phyloP scores from a whole-genome alignment of 331 rosid species.

The Phaseolus coccineus region DNA sequence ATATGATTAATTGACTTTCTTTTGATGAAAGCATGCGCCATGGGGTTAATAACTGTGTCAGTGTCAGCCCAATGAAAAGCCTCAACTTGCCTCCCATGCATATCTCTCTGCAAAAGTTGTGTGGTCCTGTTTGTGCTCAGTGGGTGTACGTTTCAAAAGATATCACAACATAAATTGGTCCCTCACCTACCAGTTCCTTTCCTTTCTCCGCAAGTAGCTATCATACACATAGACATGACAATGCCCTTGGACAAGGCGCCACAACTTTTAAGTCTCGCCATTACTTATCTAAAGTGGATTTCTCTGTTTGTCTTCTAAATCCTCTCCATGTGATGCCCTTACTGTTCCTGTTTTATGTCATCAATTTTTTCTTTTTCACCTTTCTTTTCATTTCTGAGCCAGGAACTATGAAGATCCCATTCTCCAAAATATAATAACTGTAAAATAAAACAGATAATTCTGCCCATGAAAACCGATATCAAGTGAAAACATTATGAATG shows the following conservation, averaged over 20 bases:
- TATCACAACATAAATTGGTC: slow-evolving; percentile 58
- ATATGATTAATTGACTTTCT: slow-evolving; percentile 46
- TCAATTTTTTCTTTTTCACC: background rate
- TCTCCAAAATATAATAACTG: background rate
- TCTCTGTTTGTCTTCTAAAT: slow-evolving; percentile 46
- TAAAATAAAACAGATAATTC: background rate
- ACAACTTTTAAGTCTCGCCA: slow-evolving; percentile 60
- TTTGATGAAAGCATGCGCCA: slow-evolving; percentile 56
- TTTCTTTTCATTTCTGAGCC: background rate
- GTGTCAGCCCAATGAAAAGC: slow-evolving; percentile 53
- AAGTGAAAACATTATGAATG: background rate
- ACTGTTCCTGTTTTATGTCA: slow-evolving; percentile 27
- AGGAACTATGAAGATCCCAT: background rate
- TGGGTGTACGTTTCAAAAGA: slow-evolving; percentile 42
- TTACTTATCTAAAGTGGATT: slow-evolving; percentile 51
- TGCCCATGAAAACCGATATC: background rate
- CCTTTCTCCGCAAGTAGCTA: slow-evolving; percentile 54
- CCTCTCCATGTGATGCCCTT: slow-evolving; percentile 50
- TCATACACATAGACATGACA: slow-evolving; percentile 60
- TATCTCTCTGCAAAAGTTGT: slow-evolving; percentile 81
- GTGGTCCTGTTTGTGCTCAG: slow-evolving; percentile 77
- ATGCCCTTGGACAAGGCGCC: slow-evolving; percentile 52
- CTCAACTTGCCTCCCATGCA: slow-evolving; percentile 62
- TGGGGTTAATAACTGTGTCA: slow-evolving; percentile 36
- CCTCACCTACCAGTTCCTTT: slow-evolving; percentile 48